Conservation (phyloP, 2,329 filamentous ascomycete species). For the Gnomoniopsis sp. region DNA sequence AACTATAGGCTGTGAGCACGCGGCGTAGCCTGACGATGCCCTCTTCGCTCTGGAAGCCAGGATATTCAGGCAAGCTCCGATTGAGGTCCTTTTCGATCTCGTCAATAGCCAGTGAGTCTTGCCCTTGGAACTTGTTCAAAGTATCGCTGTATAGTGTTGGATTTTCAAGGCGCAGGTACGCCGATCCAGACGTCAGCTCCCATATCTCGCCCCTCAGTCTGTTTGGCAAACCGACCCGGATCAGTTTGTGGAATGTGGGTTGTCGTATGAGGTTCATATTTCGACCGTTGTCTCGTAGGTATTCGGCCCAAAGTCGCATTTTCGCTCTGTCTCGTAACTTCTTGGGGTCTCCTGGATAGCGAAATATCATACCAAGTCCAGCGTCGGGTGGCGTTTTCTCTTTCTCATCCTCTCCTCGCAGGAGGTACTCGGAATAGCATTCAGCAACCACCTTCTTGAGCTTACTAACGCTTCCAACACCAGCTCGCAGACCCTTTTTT, state of each 20-base stretch:
- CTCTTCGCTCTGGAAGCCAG: conserved; percentile 93
- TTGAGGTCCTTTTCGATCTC: conserved; percentile 99
- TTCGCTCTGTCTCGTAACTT: conserved; percentile 94
- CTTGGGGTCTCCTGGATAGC: conserved; percentile 90
- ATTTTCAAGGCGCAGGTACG: conserved; percentile 83
- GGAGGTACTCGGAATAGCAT: conserved; percentile 87
- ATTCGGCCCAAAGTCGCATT: conserved; percentile 97
- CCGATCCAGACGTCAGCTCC: conserved; percentile 89
- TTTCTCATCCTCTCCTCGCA: conserved; percentile 62
- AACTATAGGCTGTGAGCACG: conserved; percentile 95
- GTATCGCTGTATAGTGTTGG: conserved; percentile 83
- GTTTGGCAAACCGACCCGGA: conserved; percentile 92
- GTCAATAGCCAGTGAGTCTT: conserved; percentile 91
- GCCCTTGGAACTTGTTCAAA: conserved; percentile 75
- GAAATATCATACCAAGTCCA: conserved; percentile 86
- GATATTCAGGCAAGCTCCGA: conserved; percentile 92
- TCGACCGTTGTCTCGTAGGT: conserved; percentile 89
- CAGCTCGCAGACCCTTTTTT: conserved; percentile 83
- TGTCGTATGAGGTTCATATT: conserved; percentile 91
- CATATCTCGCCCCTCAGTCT: conserved; percentile 89
- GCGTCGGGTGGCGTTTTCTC: conserved; percentile 75
- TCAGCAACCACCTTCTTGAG: conserved; percentile 76
- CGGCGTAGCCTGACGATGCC: conserved; percentile 86
- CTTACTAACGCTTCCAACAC: conserved; percentile 82
- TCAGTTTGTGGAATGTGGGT: conserved; percentile 96